phyloP scores from a whole-genome alignment of 345 rosid genomes.

The Orychophragmus violaceus region DNA sequence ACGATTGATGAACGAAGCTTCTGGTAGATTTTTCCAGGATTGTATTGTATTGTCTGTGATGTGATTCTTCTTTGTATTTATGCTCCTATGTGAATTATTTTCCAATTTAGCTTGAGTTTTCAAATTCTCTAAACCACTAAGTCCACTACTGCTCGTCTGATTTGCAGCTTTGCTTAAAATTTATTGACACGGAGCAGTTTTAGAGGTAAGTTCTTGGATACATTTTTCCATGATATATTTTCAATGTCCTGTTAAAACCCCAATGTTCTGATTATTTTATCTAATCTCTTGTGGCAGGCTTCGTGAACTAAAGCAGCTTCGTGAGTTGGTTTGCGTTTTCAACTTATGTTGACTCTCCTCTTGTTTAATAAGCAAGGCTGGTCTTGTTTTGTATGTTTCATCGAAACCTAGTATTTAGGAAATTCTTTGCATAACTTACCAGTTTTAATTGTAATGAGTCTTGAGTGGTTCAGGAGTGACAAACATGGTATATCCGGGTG shows the following conservation, averaged over 20 bases:
- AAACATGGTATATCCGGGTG: conserved; percentile 85
- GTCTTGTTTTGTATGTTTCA: not conserved
- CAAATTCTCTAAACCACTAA: not conserved
- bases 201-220: conserved; percentile 49
- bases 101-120: not conserved
- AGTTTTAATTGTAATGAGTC: not conserved
- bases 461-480: conserved; percentile 48
- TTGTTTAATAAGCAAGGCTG: not conserved
- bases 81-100: not conserved
- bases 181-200: conserved; percentile 84
- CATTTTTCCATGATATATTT: not conserved
- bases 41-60: too few species aligned
- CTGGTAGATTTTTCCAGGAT: not conserved
- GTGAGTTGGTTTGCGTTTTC: conserved; percentile 36
- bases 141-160: not conserved
- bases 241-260: not conserved
- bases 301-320: conserved; percentile 85
- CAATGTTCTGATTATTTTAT: not conserved
- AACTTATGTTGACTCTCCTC: not conserved
- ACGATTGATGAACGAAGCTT: not conserved
- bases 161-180: conserved; percentile 67
- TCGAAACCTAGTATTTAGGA: not conserved
- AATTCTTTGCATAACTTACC: not conserved
- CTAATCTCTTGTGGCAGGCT: conserved; percentile 47
- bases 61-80: not conserved